Evolutionary conservation across 768 basidiomycete species (phyloP), one percentile per base, ranked within the genome.

Genomic region (Hygrophorus russula): DNA sequence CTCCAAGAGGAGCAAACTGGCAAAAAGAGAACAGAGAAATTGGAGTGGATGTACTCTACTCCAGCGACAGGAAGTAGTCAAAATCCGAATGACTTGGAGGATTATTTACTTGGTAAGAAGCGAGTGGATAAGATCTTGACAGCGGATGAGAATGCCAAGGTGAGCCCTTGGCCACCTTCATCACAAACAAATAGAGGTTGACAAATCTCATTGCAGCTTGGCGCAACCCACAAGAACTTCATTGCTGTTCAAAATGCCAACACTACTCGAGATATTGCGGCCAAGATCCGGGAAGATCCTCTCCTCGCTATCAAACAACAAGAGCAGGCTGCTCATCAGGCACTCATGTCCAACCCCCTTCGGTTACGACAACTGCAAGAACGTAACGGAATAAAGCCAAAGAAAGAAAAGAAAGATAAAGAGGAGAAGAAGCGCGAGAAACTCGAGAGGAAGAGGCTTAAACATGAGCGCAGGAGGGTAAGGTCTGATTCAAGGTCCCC

Each of bases 11-110:
- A 88, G 51, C 80, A 93, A 51, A 97, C 94, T 8, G 94, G 94
- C 28, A 91, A 84, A 70, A 96, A 93, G 64, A 69, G 88, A 50
- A 78, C 83, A 41, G 93, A 97, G 64, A 91, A 91, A 58, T 61
- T 99, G 39, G 96, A 99, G 59, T 99, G 96, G 96, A 94, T 99
- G 90, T 99, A 98, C 66, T 70, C 94, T n/a, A 96, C 94, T 1
- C 96, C 96, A 3, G 89, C 91, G 1, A 81, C 84, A 3, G 93
- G 93, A n/a, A 82, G 72, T 48, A 82, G 67, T 42, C 78, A 85
- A 53, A 92, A 91, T 56, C 60, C 83, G 27, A 94, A 91, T 53
- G 94, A 98, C 49, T 62, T 98, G 51, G 96, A 99, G 66, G 91
- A 93, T 53, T 99, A 99, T 60, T 66, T 99, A 1, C 71, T 99